Base-by-base conservation (phyloP, 2,329 filamentous ascomycete species). In the Cladophialophora psammophila region DNA sequence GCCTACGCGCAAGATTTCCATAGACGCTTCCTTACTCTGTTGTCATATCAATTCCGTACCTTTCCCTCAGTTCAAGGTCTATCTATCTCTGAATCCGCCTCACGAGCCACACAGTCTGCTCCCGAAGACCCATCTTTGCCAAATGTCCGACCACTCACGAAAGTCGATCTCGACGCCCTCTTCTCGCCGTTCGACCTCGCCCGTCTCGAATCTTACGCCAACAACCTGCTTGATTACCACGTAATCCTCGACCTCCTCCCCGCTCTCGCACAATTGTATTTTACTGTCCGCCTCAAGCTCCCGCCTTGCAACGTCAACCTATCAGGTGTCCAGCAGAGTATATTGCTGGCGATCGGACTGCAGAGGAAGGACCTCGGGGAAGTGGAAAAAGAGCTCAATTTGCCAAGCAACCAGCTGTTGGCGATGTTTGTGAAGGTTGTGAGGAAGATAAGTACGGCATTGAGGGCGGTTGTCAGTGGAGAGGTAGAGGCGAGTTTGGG, bases 361-460 rank as follows among this genome's bases (percentile, higher is more conserved):
- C 96, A 99, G 79, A 88, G 91, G 72, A 98, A 98, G 82, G 90
- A 91, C 45, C 83, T 99, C 34, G 92, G 95, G 13, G 86, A 87
- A 12, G 81, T 97, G 8, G 90, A 94, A 69, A 88, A 90, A 69
- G 95, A 99, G 75, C 80, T 97, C 2, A 86, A 85, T 7, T 81
- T 97, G 5, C 88, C 87, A 0, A 86, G 88, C 2, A 90, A 89
- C 53, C 95, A 98, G 80, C 83, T 97, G 3, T 84, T 99, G 69
- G 94, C 94, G 68, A 96, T 98, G 91, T 98, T 99, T 79, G 92
- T 97, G 78, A 99, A 99, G 84, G 91, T 97, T 68, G 86, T 97
- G 67, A 88, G 93, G 71, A 98, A 98, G 82, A 86, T 97, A 45
- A 91, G 91, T 2, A 84, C 86, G 2, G 87, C 94, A 76, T 95